Base-by-base conservation (phyloP, 2,329 filamentous ascomycete species). In the Colletotrichum siamense region DNA sequence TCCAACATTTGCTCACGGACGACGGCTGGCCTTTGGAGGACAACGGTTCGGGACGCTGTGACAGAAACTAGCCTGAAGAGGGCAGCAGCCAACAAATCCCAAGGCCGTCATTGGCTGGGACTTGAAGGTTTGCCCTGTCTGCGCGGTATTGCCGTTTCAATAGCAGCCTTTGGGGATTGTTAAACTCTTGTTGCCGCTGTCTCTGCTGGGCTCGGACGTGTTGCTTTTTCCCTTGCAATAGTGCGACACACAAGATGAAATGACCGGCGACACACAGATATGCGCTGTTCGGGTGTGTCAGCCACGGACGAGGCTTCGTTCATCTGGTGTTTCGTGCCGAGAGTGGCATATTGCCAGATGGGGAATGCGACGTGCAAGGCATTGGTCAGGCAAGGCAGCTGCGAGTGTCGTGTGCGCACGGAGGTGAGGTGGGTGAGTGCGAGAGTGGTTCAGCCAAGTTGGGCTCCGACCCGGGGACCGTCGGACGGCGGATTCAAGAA, bases 41-140 rank as follows among this genome's bases (percentile, higher is more conserved):
- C 71, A 66, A 71, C 75, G 65, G 75, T 75, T 70, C 74, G 74
- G 74, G 70, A 76, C 71, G 74, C 65, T 30, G 44, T 73, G 59
- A 69, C 64, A 74, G 49, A 55, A 36, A 24, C 71, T 76, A 76
- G 55, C 71, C 71, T 39, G 71, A 75, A 70, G 59, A 63, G 66
- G 71, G 26, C 24, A 39, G 8, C 16, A 49, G 49, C 61, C 65
- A 75, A 63, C 62, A 36, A 65, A 74, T 69, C 18, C 36, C n/a
- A 16, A 26, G 30, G 22, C 55, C 49, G 62, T 36, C 22, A 75
- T 71, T 75, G 75, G 74, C 49, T 44, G 18, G 26, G 44, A 18
- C n/a, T 64, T 62, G 28, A 61, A 69, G 74, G 32, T 65, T 65
- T 76, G 59, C 59, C 49, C 67, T 69, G 62, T 10, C 61, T 49